Evolutionary conservation across 331 rosid species (phyloP).

Genomic region (Dryas integrifolia): DNA sequence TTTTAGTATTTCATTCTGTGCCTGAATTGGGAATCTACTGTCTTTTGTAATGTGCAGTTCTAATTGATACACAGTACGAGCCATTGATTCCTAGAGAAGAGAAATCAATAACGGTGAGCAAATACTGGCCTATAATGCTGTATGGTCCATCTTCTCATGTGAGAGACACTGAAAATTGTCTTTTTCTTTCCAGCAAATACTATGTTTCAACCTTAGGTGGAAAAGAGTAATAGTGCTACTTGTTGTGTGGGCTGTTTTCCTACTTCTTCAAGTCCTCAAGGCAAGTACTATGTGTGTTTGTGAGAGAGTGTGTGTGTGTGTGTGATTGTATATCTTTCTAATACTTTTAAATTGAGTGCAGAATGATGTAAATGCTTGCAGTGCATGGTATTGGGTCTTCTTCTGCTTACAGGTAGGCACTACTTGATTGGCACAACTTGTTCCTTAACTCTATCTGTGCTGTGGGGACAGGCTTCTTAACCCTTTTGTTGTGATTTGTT

Average conservation of each 20-base stretch:
- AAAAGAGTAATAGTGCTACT: slow-evolving; percentile 50
- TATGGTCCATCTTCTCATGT: neutral
- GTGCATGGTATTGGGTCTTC: slow-evolving; percentile 78
- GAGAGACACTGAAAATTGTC: slow-evolving; percentile 18
- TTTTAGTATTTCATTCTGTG: neutral
- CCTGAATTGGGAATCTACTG: neutral
- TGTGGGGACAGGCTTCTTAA: slow-evolving; percentile 11
- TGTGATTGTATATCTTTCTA: neutral
- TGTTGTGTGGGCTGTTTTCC: slow-evolving; percentile 65
- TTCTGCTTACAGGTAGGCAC: slow-evolving; percentile 60
- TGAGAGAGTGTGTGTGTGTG: neutral
- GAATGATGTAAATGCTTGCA: slow-evolving; percentile 58
- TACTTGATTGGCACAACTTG: slow-evolving; percentile 7
- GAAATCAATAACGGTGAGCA: slow-evolving; percentile 55
- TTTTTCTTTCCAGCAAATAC: slow-evolving; percentile 50
- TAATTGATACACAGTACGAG: slow-evolving; percentile 58
- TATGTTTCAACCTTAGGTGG: slow-evolving; percentile 73
- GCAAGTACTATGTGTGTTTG: slow-evolving; percentile 26
- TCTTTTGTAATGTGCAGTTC: slow-evolving; percentile 47
- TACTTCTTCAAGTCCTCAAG: slow-evolving; percentile 71
- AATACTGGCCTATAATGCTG: neutral
- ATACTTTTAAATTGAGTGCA: slow-evolving; percentile 29
- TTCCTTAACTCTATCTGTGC: neutral
- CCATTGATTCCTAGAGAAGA: slow-evolving; percentile 57
- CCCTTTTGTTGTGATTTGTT: neutral